Percentiles rank a stretch among this genome's conserved stretches.
phyloP scores from a whole-genome alignment of 805 yeast species.

The Jamesozyma lodderae region DNA sequence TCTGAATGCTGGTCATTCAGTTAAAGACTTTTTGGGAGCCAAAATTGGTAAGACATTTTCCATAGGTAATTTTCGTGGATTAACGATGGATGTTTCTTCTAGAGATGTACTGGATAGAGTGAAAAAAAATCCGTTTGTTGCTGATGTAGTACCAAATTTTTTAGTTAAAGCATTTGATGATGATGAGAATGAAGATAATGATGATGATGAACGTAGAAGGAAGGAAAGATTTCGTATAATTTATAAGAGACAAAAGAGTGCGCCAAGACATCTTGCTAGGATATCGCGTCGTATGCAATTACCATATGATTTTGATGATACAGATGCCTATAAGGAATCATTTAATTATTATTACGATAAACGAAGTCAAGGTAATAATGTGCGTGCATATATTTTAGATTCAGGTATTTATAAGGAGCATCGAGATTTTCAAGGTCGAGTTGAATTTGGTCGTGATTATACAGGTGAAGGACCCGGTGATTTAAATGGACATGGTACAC shows the following conservation, averaged over 20 bases:
- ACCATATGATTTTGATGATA: conserved; percentile 21
- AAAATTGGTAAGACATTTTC: conserved; percentile 44
- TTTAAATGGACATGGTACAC: conserved; percentile 81
- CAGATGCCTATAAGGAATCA: conserved; percentile 14
- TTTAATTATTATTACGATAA: conserved; percentile 42
- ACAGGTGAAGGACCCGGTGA: conserved; percentile 60
- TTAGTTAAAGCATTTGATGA: conserved; percentile 46
- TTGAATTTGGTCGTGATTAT: conserved; percentile 49
- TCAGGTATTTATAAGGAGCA: conserved; percentile 64
- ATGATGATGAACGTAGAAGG: conserved; percentile 5
- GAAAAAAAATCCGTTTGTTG: conserved; percentile 51
- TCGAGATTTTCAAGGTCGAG: conserved; percentile 58
- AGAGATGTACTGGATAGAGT: conserved; percentile 40
- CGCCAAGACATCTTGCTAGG: conserved; percentile 63
- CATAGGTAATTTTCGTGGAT: conserved; percentile 64
- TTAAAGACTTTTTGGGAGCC: conserved; percentile 38
- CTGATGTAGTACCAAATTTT: conserved; percentile 61
- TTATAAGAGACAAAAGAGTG: conserved; percentile 31
- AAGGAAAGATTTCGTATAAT: conserved; percentile 2
- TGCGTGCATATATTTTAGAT: conserved; percentile 71
- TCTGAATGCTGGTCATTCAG: conserved; percentile 20
- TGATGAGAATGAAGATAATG: conserved; percentile 3
- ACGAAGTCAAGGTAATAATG: conserved; percentile 44
- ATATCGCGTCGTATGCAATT: conserved; percentile 42
- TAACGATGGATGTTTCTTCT: conserved; percentile 52